phyloP scores from a whole-genome alignment of 2,329 filamentous ascomycete genomes.

The Alternaria alternata region DNA sequence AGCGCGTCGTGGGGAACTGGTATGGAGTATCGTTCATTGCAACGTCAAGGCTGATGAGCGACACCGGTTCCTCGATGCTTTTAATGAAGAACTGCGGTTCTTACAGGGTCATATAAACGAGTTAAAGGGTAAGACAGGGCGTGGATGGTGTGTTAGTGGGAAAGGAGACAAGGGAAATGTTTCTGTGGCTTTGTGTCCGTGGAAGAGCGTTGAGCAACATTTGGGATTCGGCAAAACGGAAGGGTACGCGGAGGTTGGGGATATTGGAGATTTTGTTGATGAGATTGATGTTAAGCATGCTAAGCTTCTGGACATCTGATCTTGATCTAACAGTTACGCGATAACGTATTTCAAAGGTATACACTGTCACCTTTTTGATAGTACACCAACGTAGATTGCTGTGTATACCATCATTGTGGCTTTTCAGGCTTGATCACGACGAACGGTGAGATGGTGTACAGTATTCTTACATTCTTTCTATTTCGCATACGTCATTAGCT shows the following conservation, averaged over 20 bases:
- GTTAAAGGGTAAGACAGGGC: constrained; percentile 31
- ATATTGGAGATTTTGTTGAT: constrained; percentile 19
- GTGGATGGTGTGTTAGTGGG: constrained; percentile 53
- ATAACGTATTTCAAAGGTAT: not conserved
- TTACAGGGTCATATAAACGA: constrained; percentile 40
- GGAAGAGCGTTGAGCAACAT: constrained; percentile 50
- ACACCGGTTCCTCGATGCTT: constrained; percentile 37
- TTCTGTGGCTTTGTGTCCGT: constrained; percentile 54
- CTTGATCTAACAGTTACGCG: not conserved
- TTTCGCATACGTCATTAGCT: not conserved
- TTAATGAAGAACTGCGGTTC: constrained; percentile 32
- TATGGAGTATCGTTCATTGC: constrained; percentile 47
- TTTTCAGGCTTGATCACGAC: not conserved
- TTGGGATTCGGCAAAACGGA: constrained; percentile 45
- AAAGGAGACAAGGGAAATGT: constrained; percentile 48
- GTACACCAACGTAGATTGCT: not conserved
- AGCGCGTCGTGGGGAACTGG: constrained; percentile 3
- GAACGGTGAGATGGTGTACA: not conserved
- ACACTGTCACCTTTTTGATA: not conserved
- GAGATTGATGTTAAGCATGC: constrained; percentile 39
- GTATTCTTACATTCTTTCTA: not conserved
- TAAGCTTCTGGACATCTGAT: constrained; percentile 26
- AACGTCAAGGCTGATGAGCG: constrained; percentile 39
- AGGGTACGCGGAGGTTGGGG: constrained; percentile 31
- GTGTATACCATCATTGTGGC: not conserved